Base-by-base conservation (phyloP, 441 rosid species). In the Lepidium campestre region DNA sequence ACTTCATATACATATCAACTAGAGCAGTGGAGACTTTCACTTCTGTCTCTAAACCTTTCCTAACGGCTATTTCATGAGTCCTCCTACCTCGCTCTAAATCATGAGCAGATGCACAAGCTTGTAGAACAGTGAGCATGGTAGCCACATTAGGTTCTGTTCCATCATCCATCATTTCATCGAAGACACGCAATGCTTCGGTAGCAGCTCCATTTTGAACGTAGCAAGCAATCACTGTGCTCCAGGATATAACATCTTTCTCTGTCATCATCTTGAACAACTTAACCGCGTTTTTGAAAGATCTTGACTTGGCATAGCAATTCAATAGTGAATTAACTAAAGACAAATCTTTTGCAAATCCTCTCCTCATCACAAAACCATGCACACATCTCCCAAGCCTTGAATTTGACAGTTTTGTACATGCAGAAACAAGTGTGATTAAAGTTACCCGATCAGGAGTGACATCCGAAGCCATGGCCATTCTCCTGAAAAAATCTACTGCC, bases 1-100 rank as follows among this genome's bases (percentile, higher is more conserved):
- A 81, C 53, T 83, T 83, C 82, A 83, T 78, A 73, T 85, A 85
- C 90, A 85, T 83, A 62, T 83, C 82, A 56, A 83, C 73, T 3
- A 80, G 76, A 46, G 86, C 86, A 17, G 82, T 78, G 17, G 84
- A 75, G 54, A 78, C 73, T 17, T 80, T 78, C 18, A 72, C 65
- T 20, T 84, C 74, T 39, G 70, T 27, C 6, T 75, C 79, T 25
- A 80, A 66, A 42, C 78, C 78, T 71, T 72, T 78, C 57, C 71
- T 59, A 22, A 65, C 50, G 47, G 76, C 75, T 54, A 81, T 61
- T 35, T 82, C 80, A 58, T 84, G 88, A 56, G 68, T 68, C 55
- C 74, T 80, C 79, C 73, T 77, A 54, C 86, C 84, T 73, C 47
- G 75, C 31, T 77, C 84, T 62, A 84, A 23, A 69, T 78, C 68